Conservation (phyloP, 495 filamentous ascomycete genomes). For the Astrothelium macrocarpum region DNA sequence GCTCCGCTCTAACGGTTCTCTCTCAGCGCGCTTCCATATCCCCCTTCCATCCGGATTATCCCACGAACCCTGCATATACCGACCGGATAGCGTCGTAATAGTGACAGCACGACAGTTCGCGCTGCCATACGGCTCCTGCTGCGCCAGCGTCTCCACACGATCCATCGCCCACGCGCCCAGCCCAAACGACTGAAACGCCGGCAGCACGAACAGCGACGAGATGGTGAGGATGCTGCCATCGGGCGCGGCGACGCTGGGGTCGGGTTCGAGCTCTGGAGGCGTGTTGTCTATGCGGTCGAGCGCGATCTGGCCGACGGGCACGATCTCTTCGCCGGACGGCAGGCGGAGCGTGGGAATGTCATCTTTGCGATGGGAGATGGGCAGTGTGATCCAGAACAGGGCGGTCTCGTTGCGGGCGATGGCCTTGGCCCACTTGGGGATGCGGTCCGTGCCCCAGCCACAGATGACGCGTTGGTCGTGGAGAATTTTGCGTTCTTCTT, state of each 20-base stretch:
- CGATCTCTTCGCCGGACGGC: not conserved
- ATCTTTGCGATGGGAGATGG: not conserved
- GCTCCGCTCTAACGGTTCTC: not conserved
- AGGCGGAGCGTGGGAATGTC: not conserved
- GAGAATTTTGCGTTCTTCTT: conserved; percentile 2
- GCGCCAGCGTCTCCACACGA: conserved; percentile 1
- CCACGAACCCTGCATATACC: conserved; percentile 2
- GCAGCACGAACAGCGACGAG: conserved; percentile 8
- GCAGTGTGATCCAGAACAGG: conserved; percentile 10
- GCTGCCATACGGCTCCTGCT: conserved; percentile 7
- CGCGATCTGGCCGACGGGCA: conserved; percentile 6
- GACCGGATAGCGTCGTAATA: not conserved
- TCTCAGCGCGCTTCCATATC: not conserved
- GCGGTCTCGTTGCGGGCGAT: not conserved
- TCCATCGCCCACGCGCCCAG: conserved; percentile 8
- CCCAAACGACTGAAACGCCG: not conserved
- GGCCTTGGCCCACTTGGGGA: conserved; percentile 3
- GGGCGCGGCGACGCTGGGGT: not conserved
- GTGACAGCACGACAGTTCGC: conserved; percentile 6
- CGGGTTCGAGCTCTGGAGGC: not conserved
- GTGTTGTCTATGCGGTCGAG: conserved; percentile 1
- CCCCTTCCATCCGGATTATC: conserved; percentile 4
- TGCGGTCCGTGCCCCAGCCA: conserved; percentile 6
- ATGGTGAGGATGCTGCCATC: conserved; percentile 8
- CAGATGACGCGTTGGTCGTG: conserved; percentile 4